Evolutionary conservation across 768 basidiomycete genomes (phyloP).

Genomic region (Lactarius sp.): DNA sequence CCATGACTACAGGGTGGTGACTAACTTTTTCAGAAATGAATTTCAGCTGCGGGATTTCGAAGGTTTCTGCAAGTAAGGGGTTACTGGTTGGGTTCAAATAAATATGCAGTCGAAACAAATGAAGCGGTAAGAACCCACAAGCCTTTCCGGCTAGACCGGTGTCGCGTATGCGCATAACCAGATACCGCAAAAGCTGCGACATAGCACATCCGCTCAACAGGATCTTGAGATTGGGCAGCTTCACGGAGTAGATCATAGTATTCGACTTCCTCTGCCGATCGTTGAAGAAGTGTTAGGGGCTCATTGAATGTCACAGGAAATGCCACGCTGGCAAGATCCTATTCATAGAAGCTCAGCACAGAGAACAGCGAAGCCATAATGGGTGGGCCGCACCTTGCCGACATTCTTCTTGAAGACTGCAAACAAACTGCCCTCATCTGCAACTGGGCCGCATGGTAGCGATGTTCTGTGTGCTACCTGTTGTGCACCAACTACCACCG

Average conservation of each 20-base stretch:
- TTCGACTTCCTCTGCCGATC: constrained; percentile 80
- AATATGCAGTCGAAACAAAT: constrained; percentile 1
- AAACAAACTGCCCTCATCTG: constrained; percentile 80
- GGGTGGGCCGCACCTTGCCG: constrained; percentile 56
- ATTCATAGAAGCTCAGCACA: constrained; percentile 2
- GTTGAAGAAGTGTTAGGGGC: constrained; percentile 76
- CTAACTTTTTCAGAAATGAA: constrained; percentile 86
- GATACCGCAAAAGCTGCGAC: constrained; percentile 85
- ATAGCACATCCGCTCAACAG: constrained; percentile 64
- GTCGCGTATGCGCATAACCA: constrained; percentile 72
- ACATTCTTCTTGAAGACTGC: constrained; percentile 83
- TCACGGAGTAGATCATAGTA: constrained; percentile 65
- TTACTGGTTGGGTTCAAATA: constrained; percentile 45
- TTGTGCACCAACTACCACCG: not conserved
- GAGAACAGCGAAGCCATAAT: constrained; percentile 2
- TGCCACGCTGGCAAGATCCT: constrained; percentile 79
- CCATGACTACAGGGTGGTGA: constrained; percentile 80
- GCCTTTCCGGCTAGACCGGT: constrained; percentile 79
- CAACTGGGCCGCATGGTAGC: constrained; percentile 55
- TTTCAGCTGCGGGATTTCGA: constrained; percentile 74
- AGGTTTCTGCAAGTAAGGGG: constrained; percentile 86
- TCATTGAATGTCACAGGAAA: constrained; percentile 92
- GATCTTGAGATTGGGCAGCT: constrained; percentile 53
- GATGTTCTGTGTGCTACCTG: constrained; percentile 45
- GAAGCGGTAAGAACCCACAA: constrained; percentile 51